Conservation (phyloP, 106 monocot genomes). For the Allium sativum region DNA sequence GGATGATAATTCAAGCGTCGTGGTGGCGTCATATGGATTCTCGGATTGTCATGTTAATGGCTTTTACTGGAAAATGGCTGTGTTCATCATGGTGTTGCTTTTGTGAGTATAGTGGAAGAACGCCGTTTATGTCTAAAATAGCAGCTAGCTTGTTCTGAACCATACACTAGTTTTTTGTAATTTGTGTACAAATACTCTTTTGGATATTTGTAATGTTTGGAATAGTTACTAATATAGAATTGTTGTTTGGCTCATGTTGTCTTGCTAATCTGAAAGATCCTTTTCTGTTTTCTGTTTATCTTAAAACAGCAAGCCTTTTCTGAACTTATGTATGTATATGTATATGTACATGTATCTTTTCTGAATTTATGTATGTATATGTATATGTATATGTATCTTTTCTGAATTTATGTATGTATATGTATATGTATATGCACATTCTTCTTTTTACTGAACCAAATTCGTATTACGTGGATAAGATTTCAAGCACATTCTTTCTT, state of each 20-base stretch:
- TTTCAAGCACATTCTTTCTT: too few relatives aligned
- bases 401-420: too few relatives aligned
- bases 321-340: too few relatives aligned
- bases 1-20: conserved; percentile 17
- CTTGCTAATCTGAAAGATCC: not conserved
- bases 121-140: not conserved
- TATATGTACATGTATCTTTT: too few relatives aligned
- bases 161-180: not conserved
- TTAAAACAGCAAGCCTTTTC: not conserved
- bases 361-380: too few relatives aligned
- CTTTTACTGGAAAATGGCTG: conserved; percentile 16
- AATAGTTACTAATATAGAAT: not conserved
- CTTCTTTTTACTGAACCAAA: too few relatives aligned
- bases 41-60: conserved; percentile 13
- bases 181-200: not conserved
- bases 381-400: too few relatives aligned
- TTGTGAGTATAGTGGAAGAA: conserved; percentile 8
- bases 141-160: not conserved
- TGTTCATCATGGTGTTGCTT: conserved; percentile 18
- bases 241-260: not conserved
- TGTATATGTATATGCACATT: too few relatives aligned
- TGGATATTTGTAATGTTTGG: not conserved
- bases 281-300: not conserved
- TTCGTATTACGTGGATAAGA: too few relatives aligned
- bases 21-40: conserved; percentile 16